phyloP scores from a whole-genome alignment of 163 green algal genomes.

The Coccomyxa subellipsoidea region DNA sequence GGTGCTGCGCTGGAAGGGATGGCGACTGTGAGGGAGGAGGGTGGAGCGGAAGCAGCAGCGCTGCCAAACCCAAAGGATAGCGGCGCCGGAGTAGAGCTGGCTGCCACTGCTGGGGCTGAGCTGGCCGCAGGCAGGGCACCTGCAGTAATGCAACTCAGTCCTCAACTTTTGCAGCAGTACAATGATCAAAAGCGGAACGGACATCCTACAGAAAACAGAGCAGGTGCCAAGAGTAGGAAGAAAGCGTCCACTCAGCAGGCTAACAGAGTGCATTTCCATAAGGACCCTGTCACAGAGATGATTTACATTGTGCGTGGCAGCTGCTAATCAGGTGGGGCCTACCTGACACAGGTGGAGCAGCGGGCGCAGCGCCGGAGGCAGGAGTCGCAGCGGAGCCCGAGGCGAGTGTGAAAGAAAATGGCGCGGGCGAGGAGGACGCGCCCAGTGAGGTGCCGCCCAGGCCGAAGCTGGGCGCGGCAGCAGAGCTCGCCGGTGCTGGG shows the following conservation, averaged over 20 bases:
- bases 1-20: constrained; percentile 13
- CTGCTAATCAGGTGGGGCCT: too few relatives aligned
- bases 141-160: constrained; percentile 1
- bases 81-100: constrained; percentile 1
- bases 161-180: too few relatives aligned
- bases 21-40: neutral
- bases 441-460: neutral
- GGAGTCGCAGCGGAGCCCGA: neutral
- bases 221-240: too few relatives aligned
- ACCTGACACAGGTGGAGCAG: neutral
- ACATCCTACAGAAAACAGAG: too few relatives aligned
- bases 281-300: too few relatives aligned
- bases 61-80: constrained; percentile 18
- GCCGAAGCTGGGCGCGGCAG: neutral
- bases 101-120: neutral
- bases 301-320: too few relatives aligned
- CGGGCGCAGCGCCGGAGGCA: neutral
- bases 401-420: neutral
- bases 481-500: neutral
- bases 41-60: neutral
- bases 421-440: neutral
- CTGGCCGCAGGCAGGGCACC: constrained; percentile 12
- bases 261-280: too few relatives aligned
- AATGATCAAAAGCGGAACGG: too few relatives aligned
- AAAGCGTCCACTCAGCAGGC: too few relatives aligned